phyloP scores from a whole-genome alignment of 106 monocot species.

The Dendrobium huoshanense region DNA sequence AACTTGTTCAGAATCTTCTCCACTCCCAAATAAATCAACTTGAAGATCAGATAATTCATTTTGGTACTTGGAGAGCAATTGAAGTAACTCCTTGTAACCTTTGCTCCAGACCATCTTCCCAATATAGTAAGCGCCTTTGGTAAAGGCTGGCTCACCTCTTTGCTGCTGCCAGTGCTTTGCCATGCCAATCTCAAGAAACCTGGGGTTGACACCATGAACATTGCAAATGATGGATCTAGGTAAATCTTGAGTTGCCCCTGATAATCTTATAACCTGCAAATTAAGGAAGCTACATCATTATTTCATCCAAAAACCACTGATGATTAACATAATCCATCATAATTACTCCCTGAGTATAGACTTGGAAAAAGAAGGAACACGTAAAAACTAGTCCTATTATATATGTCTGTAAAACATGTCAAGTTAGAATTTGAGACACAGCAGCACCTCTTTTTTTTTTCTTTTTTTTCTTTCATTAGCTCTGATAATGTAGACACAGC shows the following conservation, averaged over 20 bases:
- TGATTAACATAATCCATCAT: neutral
- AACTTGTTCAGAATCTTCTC: constrained; percentile 72
- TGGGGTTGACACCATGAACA: constrained; percentile 97
- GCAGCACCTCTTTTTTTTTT: too few species aligned
- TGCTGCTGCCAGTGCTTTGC: constrained; percentile 35
- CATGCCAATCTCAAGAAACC: constrained; percentile 74
- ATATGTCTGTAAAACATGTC: neutral
- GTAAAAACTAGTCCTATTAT: neutral
- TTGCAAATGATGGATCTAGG: constrained; percentile 86
- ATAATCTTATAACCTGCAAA: constrained; percentile 79
- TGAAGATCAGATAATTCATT: constrained; percentile 45
- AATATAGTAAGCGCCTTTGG: constrained; percentile 73
- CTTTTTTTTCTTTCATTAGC: too few species aligned
- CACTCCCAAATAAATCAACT: constrained; percentile 78
- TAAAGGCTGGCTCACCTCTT: constrained; percentile 35
- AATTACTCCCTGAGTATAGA: neutral
- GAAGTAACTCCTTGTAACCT: constrained; percentile 80
- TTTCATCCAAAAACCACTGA: neutral
- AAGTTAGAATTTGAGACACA: too few species aligned
- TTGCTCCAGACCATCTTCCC: constrained; percentile 95
- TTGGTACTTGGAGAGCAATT: constrained; percentile 48
- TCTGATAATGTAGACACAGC: too few species aligned
- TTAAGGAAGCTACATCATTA: neutral
- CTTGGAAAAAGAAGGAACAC: neutral
- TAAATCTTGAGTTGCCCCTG: constrained; percentile 89